Evolutionary conservation across 2,329 filamentous ascomycete genomes (phyloP).

Genomic region (Tothia fuscella): DNA sequence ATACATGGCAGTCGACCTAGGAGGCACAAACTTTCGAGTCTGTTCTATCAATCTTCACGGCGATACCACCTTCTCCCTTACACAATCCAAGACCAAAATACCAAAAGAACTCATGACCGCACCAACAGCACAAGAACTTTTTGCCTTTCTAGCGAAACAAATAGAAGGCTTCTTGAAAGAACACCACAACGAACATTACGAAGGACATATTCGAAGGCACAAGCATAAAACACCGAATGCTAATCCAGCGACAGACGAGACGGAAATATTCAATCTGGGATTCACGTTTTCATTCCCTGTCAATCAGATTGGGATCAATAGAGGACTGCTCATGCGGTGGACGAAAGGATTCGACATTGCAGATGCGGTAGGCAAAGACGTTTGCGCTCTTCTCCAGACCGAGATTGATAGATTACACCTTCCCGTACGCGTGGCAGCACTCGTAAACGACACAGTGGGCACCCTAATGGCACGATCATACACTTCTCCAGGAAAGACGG

Average conservation of each 20-base stretch:
- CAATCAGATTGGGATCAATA: constrained; percentile 88
- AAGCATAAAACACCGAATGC: too few relatives aligned
- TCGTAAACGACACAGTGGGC: constrained; percentile 96
- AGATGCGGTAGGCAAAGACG: constrained; percentile 89
- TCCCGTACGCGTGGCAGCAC: constrained; percentile 84
- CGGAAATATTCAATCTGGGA: constrained; percentile 83
- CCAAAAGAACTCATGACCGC: constrained; percentile 84
- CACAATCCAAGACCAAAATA: constrained; percentile 84
- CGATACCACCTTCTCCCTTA: constrained; percentile 88
- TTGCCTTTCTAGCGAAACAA: constrained; percentile 84
- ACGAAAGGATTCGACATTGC: constrained; percentile 97
- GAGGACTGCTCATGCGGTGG: constrained; percentile 88
- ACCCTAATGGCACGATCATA: constrained; percentile 97
- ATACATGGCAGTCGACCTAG: constrained; percentile 94
- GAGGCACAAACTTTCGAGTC: constrained; percentile 95
- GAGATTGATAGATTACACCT: constrained; percentile 81
- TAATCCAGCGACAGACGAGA: constrained; percentile 39
- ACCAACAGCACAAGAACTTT: constrained; percentile 74
- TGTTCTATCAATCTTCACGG: constrained; percentile 91
- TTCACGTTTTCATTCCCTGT: constrained; percentile 99
- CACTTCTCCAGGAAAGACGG: constrained; percentile 75
- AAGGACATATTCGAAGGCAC: constrained; percentile 51
- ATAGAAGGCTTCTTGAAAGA: constrained; percentile 78
- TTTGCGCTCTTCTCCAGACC: constrained; percentile 75
- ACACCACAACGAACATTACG: constrained; percentile 82